Conservation (phyloP, 371 early-diverging fungal species). For the Mucor irregularis region DNA sequence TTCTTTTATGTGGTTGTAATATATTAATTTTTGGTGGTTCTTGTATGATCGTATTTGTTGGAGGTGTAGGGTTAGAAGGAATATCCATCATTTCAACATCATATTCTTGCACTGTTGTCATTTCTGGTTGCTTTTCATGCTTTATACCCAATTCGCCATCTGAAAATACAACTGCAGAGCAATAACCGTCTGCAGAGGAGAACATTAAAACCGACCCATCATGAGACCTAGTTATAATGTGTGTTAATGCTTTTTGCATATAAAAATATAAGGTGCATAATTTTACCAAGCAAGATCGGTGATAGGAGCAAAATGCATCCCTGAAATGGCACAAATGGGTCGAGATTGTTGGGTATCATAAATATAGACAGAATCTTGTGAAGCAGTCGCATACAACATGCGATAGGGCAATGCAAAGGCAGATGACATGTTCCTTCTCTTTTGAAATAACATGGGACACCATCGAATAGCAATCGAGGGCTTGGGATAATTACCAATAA, state of each 20-base stretch:
- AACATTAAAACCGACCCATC: conserved; percentile 77
- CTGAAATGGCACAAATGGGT: conserved; percentile 75
- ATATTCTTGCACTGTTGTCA: background rate
- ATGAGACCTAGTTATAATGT: conserved; percentile 52
- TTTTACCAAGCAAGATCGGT: conserved; percentile 86
- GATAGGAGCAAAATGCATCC: conserved; percentile 88
- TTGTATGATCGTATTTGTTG: background rate
- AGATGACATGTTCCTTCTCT: conserved; percentile 25
- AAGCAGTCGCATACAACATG: conserved; percentile 84
- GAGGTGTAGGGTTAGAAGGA: background rate
- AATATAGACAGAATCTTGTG: conserved; percentile 80
- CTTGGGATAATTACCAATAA: conserved; percentile 72
- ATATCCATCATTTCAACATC: conserved; percentile 37
- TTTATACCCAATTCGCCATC: conserved; percentile 57
- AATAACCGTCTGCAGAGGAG: conserved; percentile 89
- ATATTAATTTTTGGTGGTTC: background rate
- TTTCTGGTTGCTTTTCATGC: conserved; percentile 19
- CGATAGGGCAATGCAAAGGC: conserved; percentile 71
- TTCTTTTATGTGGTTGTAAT: conserved; percentile 4
- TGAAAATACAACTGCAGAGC: conserved; percentile 79
- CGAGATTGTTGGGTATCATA: conserved; percentile 82
- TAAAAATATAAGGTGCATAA: background rate
- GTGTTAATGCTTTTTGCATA: background rate
- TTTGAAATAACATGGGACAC: conserved; percentile 59
- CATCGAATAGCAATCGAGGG: conserved; percentile 82